Conservation (phyloP, 306 rosid species). For the Fragaria nilgerrensis region DNA sequence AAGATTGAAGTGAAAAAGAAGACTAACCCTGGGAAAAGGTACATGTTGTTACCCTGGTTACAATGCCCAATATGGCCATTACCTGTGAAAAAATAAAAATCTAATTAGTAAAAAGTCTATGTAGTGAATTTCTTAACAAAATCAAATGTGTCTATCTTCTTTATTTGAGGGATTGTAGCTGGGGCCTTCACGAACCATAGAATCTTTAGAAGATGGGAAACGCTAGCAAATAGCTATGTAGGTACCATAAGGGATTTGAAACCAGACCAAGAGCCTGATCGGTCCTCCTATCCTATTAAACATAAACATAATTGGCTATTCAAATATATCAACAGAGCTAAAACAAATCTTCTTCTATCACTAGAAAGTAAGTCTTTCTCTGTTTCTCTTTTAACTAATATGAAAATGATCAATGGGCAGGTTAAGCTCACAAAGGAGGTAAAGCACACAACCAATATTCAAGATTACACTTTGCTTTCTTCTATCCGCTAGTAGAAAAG, state of each 20-base stretch:
- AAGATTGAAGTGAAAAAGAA: background rate
- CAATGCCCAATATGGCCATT: slow-evolving; percentile 86
- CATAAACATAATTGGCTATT: background rate
- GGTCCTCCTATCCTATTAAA: background rate
- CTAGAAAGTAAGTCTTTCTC: background rate
- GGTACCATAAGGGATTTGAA: background rate
- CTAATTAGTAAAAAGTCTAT: background rate
- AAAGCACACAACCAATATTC: background rate
- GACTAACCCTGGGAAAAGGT: slow-evolving; percentile 97
- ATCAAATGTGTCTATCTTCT: background rate
- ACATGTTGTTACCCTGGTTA: slow-evolving; percentile 99
- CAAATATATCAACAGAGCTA: background rate
- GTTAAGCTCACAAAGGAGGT: background rate
- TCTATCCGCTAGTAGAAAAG: too few species aligned
- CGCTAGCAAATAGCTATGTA: background rate
- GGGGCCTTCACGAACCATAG: background rate
- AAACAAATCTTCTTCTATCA: background rate
- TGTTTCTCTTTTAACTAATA: background rate
- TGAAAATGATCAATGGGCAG: background rate
- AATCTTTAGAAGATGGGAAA: background rate
- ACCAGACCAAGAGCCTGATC: background rate
- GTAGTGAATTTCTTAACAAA: background rate
- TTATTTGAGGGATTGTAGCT: background rate
- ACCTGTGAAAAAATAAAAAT: slow-evolving; percentile 43
- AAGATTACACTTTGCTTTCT: background rate